Evolutionary conservation across 192 early-diverging fungal species (phyloP), one percentile per base, ranked within the genome.

Genomic region (Podila verticillata): DNA sequence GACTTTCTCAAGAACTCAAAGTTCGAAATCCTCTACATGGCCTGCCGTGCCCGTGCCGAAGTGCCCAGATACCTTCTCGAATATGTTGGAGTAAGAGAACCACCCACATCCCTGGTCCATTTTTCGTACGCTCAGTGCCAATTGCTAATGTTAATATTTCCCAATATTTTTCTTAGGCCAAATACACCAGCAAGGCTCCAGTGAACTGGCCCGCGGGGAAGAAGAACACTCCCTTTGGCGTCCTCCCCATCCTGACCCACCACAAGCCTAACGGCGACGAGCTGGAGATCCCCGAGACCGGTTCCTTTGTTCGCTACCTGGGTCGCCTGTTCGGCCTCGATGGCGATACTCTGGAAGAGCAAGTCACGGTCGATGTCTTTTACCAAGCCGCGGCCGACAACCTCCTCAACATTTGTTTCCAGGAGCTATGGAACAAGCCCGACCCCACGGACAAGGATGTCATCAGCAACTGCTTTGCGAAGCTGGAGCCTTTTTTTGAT

Each of bases 1-100:
- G 65, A 67, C 15, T 51, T 35, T n/a, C 64, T 80, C 66, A 72
- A 80, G 61, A 63, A 68, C n/a, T 80, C 77, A 13, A 26, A 36
- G 15, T 80, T 80, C 54, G 77, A 80, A 26, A 31, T 80, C 56
- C 31, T 68, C 12, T 80, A 80, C 48, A 72, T 72, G 70, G 69
- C 69, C n/a, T 34, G 34, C 10, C 77, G 77, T 58, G 77, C 65
- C 4, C 65, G 77, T 28, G 77, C 70, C 10, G 77, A 80, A 47
- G 35, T 47, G 7, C 49, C 65, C 8, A 70, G 77, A 29, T 29
- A 67, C 36, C 19, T 80, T 8, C 65, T 80, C 10, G 77, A 80
- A 47, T 80, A 57, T 32, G 65, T 72, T 39, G 77, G 77, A 1
- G 77, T 80, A 80, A 24, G 69, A 59, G 32, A 1, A 13, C 57